A percentile compares a stretch with the other conserved stretches of the same genome.
Conservation (phyloP, 2,329 filamentous ascomycete genomes). For the Fusarium longipes region DNA sequence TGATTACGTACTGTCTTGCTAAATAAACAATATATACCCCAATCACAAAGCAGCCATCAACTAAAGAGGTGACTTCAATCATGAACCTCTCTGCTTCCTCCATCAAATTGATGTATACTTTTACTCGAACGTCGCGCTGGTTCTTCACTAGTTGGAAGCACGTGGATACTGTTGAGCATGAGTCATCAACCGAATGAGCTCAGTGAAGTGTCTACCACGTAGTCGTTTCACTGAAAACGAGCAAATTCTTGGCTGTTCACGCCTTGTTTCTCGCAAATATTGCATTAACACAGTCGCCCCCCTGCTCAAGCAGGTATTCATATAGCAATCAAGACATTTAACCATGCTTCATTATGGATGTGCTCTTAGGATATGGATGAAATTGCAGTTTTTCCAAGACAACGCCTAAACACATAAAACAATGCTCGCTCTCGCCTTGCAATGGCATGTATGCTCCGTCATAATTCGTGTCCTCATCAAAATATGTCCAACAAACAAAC, state of each 20-base stretch:
- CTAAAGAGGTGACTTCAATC: no score
- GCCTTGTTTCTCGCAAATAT: no score
- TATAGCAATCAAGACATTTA: neutral
- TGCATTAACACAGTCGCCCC: neutral
- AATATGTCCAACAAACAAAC: neutral
- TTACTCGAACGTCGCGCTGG: no score
- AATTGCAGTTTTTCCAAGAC: neutral
- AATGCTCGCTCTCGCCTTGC: constrained; percentile 6
- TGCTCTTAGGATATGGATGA: neutral
- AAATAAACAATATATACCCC: neutral
- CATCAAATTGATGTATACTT: no score
- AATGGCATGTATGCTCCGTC: neutral
- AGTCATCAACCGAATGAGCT: no score
- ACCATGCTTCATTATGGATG: neutral
- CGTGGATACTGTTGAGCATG: no score
- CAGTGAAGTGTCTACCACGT: no score
- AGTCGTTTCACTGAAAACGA: no score
- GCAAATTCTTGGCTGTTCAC: no score
- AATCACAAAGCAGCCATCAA: no score
- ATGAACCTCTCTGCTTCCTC: no score
- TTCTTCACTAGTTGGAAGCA: no score
- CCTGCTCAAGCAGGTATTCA: neutral
- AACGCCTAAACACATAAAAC: neutral
- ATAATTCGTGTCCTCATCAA: constrained; percentile 12
- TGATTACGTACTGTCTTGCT: neutral